Evolutionary conservation across 805 yeast species (phyloP), one percentile per base, ranked within the genome.

Genomic region (Saccharomycopsis javanensis): DNA sequence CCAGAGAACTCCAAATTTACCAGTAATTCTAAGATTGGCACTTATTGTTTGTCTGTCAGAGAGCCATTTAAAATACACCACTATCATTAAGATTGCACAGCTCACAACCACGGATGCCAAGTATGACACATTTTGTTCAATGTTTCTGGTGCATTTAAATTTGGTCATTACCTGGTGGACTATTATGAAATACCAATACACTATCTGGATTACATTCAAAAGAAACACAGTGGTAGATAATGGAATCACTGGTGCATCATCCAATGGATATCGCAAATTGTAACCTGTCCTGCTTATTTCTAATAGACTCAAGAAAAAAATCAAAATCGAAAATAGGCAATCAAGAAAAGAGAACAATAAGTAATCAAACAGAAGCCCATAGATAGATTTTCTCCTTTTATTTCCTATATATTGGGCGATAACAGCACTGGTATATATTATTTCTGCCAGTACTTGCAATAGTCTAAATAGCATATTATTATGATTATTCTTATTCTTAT

Each of bases 351-450:
- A 13, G 18, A 54, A 48, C 23, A 45, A 16, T 13, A 54, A 23
- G 4, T 33, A 18, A 31, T 54, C 57, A 5, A 48, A 31, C 18
- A 52, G 50, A 34, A 54, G 57, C n/a, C 57, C 57, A n/a, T 48
- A 35, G 5, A 54, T 13, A 5, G 57, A 46, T 46, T 34, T 18
- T 11, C 7, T 20, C 4, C 16, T 13, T 20, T 45, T 25, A 53
- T 46, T 46, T 1, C 25, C 15, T 15, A 4, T 16, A 8, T 31
- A 25, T 16, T 31, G 48, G 1, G 25, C 11, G 3, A n/a, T 23
- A n/a, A 48, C 20, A 5, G 53, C 48, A 20, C 7, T 25, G 34
- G 45, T 16, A 4, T 42, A 28, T 3, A 42, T 20, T 2, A 11
- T 4, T 2, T 23, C 11, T 4, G 48, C 48, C 15, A 23, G 5